Conservation (phyloP, 2,329 filamentous ascomycete genomes). For the Mycocentrospora acerina region DNA sequence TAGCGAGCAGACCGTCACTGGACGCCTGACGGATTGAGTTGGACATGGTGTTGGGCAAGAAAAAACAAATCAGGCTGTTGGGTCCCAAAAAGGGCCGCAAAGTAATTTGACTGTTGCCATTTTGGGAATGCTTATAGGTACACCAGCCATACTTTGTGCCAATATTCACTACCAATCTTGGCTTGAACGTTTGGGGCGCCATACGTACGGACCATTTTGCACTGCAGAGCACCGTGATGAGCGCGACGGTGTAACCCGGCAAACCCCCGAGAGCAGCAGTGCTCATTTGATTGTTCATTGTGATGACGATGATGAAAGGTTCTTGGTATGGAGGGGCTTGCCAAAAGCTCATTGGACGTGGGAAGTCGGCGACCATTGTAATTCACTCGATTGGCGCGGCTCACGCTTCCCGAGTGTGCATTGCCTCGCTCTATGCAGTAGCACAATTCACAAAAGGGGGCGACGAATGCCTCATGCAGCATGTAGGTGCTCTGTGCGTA, state of each 20-base stretch:
- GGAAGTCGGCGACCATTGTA: constrained; percentile 26
- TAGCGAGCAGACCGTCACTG: constrained; percentile 32
- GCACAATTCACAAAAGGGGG: constrained; percentile 14
- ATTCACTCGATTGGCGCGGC: constrained; percentile 30
- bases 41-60: neutral
- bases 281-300: constrained; percentile 1
- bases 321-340: constrained; percentile 8
- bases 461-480: constrained; percentile 11
- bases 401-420: constrained; percentile 6
- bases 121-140: too few relatives aligned
- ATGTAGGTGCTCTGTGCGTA: constrained; percentile 7
- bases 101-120: too few relatives aligned
- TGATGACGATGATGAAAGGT: constrained; percentile 6
- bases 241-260: neutral
- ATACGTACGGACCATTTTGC: too few relatives aligned
- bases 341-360: constrained; percentile 12
- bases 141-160: too few relatives aligned
- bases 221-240: too few relatives aligned
- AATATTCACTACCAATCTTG: too few relatives aligned
- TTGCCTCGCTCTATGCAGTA: constrained; percentile 11
- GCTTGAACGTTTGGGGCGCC: too few relatives aligned
- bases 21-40: constrained; percentile 9
- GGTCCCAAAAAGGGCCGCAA: too few relatives aligned
- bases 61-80: neutral
- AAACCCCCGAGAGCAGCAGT: constrained; percentile 2